These are phyloP conservation scores for Penicillium sp. DNA, from an alignment of 2,329 filamentous ascomycete genomes.

Conservation along the genomic window DNA sequence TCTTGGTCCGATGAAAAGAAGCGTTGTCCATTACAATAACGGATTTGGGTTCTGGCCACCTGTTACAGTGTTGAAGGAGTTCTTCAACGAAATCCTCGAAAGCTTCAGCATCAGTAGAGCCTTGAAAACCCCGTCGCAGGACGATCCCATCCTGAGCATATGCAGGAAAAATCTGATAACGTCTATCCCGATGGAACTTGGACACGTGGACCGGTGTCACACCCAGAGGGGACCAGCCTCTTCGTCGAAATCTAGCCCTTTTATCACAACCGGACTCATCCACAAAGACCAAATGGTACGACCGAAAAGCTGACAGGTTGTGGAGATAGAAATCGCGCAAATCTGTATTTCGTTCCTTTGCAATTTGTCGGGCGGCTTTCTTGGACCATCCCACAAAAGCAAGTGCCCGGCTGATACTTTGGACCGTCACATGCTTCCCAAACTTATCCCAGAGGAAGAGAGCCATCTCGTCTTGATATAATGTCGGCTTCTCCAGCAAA, in stretches of 20 bases:
- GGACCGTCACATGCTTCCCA: constrained; percentile 16
- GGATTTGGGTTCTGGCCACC: constrained; percentile 35
- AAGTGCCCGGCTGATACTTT: constrained; percentile 31
- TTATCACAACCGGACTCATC: constrained; percentile 4
- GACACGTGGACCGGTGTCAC: constrained; percentile 4
- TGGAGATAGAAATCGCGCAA: constrained; percentile 37
- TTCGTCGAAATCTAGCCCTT: constrained; percentile 4
- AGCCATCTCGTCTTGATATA: constrained; percentile 8
- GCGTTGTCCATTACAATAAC: constrained; percentile 23
- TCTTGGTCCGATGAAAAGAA: constrained; percentile 2
- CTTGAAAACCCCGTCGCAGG: constrained; percentile 4
- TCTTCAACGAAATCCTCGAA: constrained; percentile 39
- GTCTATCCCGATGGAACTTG: constrained; percentile 2
- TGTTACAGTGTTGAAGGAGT: constrained; percentile 32
- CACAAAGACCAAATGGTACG: constrained; percentile 3
- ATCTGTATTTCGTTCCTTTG: constrained; percentile 36
- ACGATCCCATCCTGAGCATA: constrained; percentile 8
- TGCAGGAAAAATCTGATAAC: constrained; percentile 2
- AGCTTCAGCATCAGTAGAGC: constrained; percentile 12
- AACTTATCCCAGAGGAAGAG: constrained; percentile 23
- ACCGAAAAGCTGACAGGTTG: constrained; percentile 4
- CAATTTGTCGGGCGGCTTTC: constrained; percentile 35
- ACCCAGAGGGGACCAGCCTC: constrained; percentile 4
- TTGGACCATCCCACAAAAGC: constrained; percentile 32
- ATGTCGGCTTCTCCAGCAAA: background rate